Percentiles rank a stretch among this genome's conserved stretches.
Evolutionary conservation across 2,329 filamentous ascomycete genomes (phyloP).

Genomic region (Coniochaeta hoffmannii): DNA sequence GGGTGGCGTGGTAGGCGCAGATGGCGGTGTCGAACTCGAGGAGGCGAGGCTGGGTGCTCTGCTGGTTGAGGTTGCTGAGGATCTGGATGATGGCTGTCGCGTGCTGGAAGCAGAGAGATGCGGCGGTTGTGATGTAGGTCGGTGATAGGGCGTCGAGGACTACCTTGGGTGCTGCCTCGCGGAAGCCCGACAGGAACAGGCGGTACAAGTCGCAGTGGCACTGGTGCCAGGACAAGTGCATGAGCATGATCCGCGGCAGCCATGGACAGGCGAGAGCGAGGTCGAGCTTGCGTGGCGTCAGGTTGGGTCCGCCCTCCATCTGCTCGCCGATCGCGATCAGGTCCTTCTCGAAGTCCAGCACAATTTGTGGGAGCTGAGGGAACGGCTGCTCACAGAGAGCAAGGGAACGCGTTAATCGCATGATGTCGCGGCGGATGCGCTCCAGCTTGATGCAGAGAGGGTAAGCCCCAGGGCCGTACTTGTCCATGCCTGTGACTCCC

Average conservation of each 20-base stretch:
- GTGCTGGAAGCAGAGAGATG: slow-evolving; percentile 24
- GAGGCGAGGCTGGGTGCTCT: slow-evolving; percentile 16
- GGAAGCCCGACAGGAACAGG: slow-evolving; percentile 37
- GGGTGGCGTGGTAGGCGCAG: slow-evolving; percentile 32
- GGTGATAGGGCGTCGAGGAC: slow-evolving; percentile 34
- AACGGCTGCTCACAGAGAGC: slow-evolving; percentile 14
- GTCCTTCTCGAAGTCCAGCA: slow-evolving; percentile 12
- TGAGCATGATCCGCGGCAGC: slow-evolving; percentile 30
- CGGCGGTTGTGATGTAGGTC: slow-evolving; percentile 27
- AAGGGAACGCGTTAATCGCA: slow-evolving; percentile 13
- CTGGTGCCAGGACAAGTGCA: slow-evolving; percentile 45
- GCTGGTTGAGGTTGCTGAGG: slow-evolving; percentile 19
- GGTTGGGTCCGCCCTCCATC: slow-evolving; percentile 11
- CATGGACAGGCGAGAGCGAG: slow-evolving; percentile 5
- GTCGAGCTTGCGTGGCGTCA: slow-evolving; percentile 8
- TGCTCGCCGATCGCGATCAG: slow-evolving; percentile 9
- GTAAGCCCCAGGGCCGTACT: slow-evolving; percentile 11
- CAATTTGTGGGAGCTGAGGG: slow-evolving; percentile 11
- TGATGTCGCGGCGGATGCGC: slow-evolving; percentile 13
- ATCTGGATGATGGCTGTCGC: slow-evolving; percentile 30
- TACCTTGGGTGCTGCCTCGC: slow-evolving; percentile 35
- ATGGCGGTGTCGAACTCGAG: slow-evolving; percentile 34
- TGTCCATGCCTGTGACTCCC: slow-evolving; percentile 2
- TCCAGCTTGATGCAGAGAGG: slow-evolving; percentile 11
- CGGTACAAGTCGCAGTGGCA: slow-evolving; percentile 44